Evolutionary conservation across 495 filamentous ascomycete species (phyloP), one percentile per base, ranked within the genome.

Genomic region (Lentithecium fluviatile): DNA sequence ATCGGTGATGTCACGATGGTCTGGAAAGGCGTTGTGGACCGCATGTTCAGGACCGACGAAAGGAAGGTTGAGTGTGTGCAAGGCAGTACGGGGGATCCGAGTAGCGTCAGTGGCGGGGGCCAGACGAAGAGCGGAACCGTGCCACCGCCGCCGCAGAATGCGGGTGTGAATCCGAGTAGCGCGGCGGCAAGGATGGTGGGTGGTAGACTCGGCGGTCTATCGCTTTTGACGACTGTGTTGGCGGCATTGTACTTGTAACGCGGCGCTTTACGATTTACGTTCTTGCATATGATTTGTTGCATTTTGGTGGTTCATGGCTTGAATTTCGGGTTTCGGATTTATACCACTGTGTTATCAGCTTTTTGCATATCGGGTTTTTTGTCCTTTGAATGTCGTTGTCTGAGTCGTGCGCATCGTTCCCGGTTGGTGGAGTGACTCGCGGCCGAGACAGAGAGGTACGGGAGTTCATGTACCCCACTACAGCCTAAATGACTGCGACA

Each of bases 21-120:
- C 5, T 68, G 66, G 66, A 65, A 64, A 45, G 43, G 52, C 25
- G 66, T 56, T 19, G 60, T 45, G 24, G 61, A 60, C 38, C 32
- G 62, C 10, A 61, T 60, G 62, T 68, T 45, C 29, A 58, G 43
- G 21, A 62, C 52, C 21, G 40, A 25, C 4, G 17, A 43, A 4
- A 19, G 45, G 17, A 21, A 45, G 29, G 29, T 32, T 4, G 4
- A 6, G 6, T 67, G 65, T 21, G 65, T 67, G 23, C 29, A 56
- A 29, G 60, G 56, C 17, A 62, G 59, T 46, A 62, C 52, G 29
- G 59, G 59, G 2, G 52, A 56, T 29, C 15, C 19, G 43, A 62
- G 59, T 29, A 50, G 43, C 32, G 26, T 62, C 11, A 42, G 40
- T 50, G 59, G 40, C 3, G 59, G 59, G 8, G 59, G 59, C 20